Evolutionary conservation across 208 protist genomes (phyloP).

Genomic region (Leishmania amazonensis): DNA sequence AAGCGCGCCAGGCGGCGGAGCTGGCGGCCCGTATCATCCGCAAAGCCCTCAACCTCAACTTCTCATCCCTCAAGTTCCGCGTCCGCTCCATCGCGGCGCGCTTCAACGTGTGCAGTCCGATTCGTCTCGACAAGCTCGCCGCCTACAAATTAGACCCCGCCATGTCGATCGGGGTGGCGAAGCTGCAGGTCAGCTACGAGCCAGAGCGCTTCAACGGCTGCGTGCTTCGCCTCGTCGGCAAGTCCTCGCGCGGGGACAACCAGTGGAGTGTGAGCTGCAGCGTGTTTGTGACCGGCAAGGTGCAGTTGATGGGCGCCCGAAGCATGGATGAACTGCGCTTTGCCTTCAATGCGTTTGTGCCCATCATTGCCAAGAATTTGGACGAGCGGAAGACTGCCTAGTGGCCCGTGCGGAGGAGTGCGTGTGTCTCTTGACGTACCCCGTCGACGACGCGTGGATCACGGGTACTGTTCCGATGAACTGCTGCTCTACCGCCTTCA

Average conservation of each 20-base stretch:
- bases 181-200: slow-evolving; percentile 78
- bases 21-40: slow-evolving; percentile 87
- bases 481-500: background rate
- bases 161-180: slow-evolving; percentile 39
- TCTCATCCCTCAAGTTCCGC: slow-evolving; percentile 78
- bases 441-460: background rate
- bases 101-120: slow-evolving; percentile 82
- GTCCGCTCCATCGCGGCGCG: slow-evolving; percentile 83
- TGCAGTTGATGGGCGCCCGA: slow-evolving; percentile 78
- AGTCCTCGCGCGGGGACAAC: slow-evolving; percentile 45
- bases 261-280: slow-evolving; percentile 72
- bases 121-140: slow-evolving; percentile 76
- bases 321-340: slow-evolving; percentile 82
- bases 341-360: slow-evolving; percentile 82
- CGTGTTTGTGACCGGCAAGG: slow-evolving; percentile 88
- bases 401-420: background rate
- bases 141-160: slow-evolving; percentile 37
- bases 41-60: slow-evolving; percentile 67
- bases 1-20: slow-evolving; percentile 82
- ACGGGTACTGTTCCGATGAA: background rate
- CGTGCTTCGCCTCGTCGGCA: slow-evolving; percentile 65
- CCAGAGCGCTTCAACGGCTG: slow-evolving; percentile 88
- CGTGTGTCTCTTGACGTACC: background rate
- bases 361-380: slow-evolving; percentile 73
- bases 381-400: background rate